A percentile compares a stretch with the other conserved stretches of the same genome.
Evolutionary conservation across 805 yeast species (phyloP).

Genomic region (Pichia insulana): DNA sequence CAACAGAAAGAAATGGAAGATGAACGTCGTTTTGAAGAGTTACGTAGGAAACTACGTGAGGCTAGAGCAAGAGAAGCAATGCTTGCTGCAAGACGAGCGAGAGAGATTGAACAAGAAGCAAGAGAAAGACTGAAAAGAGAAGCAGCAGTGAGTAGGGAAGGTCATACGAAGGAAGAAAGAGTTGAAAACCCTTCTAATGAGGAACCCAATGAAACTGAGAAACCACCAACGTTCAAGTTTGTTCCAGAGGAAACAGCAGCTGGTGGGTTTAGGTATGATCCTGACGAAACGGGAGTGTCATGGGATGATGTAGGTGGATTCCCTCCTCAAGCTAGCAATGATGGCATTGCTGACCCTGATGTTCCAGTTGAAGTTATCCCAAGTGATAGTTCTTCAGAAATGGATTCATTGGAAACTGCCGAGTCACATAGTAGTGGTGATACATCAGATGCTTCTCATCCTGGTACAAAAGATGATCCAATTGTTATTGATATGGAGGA

Average conservation of each 20-base stretch:
- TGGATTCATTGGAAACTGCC: neutral
- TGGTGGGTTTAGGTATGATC: neutral
- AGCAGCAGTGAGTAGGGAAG: neutral
- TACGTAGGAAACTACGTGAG: neutral
- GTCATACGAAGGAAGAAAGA: neutral
- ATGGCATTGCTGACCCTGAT: neutral
- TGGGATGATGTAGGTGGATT: conserved; percentile 6
- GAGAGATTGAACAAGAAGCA: conserved; percentile 7
- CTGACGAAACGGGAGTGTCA: neutral
- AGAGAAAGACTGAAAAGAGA: neutral
- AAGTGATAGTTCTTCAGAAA: neutral
- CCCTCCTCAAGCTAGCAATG: neutral
- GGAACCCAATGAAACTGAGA: neutral
- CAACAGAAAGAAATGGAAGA: neutral
- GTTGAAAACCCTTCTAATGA: neutral
- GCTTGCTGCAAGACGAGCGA: conserved; percentile 1
- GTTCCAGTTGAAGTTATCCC: neutral
- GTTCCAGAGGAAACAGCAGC: neutral
- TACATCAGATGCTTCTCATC: neutral
- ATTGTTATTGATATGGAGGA: conserved; percentile 22
- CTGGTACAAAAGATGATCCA: conserved; percentile 26
- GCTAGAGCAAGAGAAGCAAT: conserved; percentile 5
- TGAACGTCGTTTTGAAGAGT: neutral
- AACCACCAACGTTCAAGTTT: neutral
- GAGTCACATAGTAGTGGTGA: neutral